Base-by-base conservation (phyloP, 306 rosid genomes). In the Albizia julibrissin region DNA sequence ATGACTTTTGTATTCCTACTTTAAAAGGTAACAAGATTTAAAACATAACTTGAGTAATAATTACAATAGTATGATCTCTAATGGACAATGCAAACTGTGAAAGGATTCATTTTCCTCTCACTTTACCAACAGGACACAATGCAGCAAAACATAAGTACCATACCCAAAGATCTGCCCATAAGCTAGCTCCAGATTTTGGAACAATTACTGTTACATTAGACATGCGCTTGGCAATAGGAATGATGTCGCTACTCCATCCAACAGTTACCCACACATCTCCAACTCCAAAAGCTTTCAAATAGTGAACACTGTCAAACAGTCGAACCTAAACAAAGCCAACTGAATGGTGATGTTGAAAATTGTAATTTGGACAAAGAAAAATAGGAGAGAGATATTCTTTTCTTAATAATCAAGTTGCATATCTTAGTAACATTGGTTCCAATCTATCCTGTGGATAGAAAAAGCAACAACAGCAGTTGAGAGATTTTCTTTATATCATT, bases 131-230 rank as follows among this genome's bases (percentile, higher is more conserved):
- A 24, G 67, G 67, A 10, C 33, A 24, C 10, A 39, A 31, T 70
- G 40, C 33, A 74, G 34, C 50, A 74, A 22, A 27, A 39, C 40
- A 47, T n/a, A 49, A 86, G 34, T 1, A 67, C 37, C 74, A 27
- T 91, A 93, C 99, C 99, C 99, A 95, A 43, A 91, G 84, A 86
- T 95, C 98, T 22, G 93, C 98, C 97, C 98, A 95, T 74, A 93
- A 85, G 84, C 98, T 95, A 27, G 94, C 86, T 85, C 98, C 98
- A 37, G 98, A 91, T 79, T 93, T 91, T 2, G 99, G 99, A 80
- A 93, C 98, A 40, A 95, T 76, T 62, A 95, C 95, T 16, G 98
- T 90, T 74, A 95, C 88, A 83, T 90, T 79, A 72, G 99, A 93
- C 92, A 80, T 84, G 84, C 98, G 97, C 78, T 93, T 93, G 76